A percentile compares a stretch with the other conserved stretches of the same genome.
These are phyloP conservation scores for Rosa multiflora DNA, from an alignment of 306 rosid genomes.

Conservation along the genomic window DNA sequence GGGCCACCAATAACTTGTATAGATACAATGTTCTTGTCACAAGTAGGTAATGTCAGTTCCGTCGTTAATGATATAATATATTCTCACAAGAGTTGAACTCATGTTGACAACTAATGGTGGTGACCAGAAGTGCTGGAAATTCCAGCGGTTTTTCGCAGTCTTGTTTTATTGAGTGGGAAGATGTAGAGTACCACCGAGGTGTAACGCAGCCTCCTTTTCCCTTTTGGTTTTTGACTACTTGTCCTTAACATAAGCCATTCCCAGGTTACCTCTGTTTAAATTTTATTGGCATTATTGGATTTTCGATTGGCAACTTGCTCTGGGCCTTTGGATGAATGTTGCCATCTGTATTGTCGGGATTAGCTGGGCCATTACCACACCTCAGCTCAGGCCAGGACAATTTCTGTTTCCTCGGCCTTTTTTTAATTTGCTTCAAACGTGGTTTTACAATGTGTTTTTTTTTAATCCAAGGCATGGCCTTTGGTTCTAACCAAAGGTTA, in stretches of 20 bases:
- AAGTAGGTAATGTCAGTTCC: conserved; percentile 36
- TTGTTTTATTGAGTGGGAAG: background rate
- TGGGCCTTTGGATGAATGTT: background rate
- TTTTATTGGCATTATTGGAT: background rate
- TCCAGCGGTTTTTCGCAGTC: background rate
- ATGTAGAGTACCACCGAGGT: background rate
- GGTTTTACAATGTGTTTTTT: background rate
- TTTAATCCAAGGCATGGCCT: background rate
- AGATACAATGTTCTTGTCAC: conserved; percentile 46
- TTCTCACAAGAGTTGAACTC: no score
- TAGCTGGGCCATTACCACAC: background rate
- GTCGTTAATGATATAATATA: conserved; percentile 24
- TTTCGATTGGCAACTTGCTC: background rate
- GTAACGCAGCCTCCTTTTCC: background rate
- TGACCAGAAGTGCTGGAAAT: background rate
- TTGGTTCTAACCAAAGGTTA: background rate
- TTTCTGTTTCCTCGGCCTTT: background rate
- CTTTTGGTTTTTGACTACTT: background rate
- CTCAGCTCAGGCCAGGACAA: background rate
- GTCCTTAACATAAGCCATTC: background rate
- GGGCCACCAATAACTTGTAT: conserved; percentile 55
- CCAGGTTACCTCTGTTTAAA: background rate
- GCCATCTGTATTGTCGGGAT: background rate
- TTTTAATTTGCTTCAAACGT: background rate
- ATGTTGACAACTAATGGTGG: background rate